phyloP scores from a whole-genome alignment of 192 early-diverging fungal genomes.

The Coemansia sp. region DNA sequence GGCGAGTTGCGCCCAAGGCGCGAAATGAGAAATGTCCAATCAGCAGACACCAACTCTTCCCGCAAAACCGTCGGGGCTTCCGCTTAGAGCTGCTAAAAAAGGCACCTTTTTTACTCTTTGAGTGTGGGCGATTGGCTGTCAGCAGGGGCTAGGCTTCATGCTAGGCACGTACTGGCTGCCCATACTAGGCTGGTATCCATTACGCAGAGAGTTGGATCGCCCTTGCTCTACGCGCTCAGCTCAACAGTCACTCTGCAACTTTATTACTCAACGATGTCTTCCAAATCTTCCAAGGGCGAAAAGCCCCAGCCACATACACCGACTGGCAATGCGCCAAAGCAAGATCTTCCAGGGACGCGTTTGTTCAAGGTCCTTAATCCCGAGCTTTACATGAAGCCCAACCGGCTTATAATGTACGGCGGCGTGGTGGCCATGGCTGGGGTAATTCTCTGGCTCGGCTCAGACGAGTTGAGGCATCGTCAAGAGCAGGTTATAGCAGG shows the following conservation, averaged over 20 bases:
- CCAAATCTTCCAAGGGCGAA: background rate
- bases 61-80: background rate
- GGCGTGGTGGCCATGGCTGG: slow-evolving; percentile 41
- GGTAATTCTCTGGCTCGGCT: slow-evolving; percentile 47
- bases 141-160: background rate
- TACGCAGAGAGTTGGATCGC: background rate
- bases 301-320: slow-evolving; percentile 8
- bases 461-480: slow-evolving; percentile 37
- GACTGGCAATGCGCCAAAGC: slow-evolving; percentile 18
- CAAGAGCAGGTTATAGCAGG: slow-evolving; percentile 17
- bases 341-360: slow-evolving; percentile 44
- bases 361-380: slow-evolving; percentile 56
- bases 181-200: background rate
- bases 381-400: slow-evolving; percentile 56
- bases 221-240: background rate
- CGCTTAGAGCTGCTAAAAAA: background rate
- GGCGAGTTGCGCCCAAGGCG: background rate
- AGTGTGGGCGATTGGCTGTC: background rate
- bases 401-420: slow-evolving; percentile 51
- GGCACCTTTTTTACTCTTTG: background rate
- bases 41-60: background rate
- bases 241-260: background rate
- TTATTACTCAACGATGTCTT: background rate
- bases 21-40: background rate
- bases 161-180: background rate